Base-by-base conservation (phyloP, 805 yeast species). In the Saccharomycopsis fermentans region DNA sequence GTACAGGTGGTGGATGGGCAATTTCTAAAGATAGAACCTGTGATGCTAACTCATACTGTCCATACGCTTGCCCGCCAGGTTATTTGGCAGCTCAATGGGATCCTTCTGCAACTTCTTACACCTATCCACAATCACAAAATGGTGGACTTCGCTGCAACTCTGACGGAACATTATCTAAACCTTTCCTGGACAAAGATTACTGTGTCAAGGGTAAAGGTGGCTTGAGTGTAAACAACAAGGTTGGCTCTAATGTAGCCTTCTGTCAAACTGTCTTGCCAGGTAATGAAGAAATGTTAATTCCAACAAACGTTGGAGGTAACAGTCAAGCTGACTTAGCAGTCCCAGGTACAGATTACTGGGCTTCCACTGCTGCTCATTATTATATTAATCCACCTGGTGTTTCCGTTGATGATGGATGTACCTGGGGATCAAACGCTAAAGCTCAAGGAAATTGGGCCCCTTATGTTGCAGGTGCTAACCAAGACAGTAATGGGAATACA, bases 261-360 rank as follows among this genome's bases (percentile, higher is more conserved):
- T 90, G 97, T 71, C 96, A 90, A 74, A 90, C 96, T 8, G 96
- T 90, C 6, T 77, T 90, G 59, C 97, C 97, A 26, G 97, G 97
- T 64, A 87, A 89, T 71, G 96, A 90, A 74, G 96, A 90, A 65
- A 90, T 90, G 96, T 76, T 89, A 69, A 89, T 90, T 64, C 97
- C 97, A 61, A 89, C 95, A 24, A 69, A 77, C 57, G 82, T 85
- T 59, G 77, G 73, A n/a, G 71, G 76, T 14, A 78, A 81, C 9
- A 66, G 73, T 8, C 61, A 75, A n/a, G 71, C 74, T 58, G 74
- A 78, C 1, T 73, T 90, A 59, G 96, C 96, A 24, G 96, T 90
- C 56, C 96, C 96, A 17, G 90, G 87, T 24, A 74, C 90, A 1
- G 82, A 82, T 58, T 90, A 90, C 75, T 89, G 88, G 87, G 94